Percentiles rank a stretch among this genome's conserved stretches.
phyloP scores from a whole-genome alignment of 768 basidiomycete genomes.

The Trametes villosa region DNA sequence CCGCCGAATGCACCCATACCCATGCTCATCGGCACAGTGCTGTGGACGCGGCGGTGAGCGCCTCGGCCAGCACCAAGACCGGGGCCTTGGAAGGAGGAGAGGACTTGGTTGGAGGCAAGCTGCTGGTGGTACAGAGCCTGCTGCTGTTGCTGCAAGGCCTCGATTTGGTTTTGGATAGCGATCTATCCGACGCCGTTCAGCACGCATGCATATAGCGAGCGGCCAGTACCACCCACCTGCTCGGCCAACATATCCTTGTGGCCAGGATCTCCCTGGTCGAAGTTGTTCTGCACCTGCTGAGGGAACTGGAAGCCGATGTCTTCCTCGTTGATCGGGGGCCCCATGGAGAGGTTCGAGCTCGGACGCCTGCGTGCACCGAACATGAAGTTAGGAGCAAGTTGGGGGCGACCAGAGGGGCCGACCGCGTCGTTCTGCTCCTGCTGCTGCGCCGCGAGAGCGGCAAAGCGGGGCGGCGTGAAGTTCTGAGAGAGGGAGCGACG shows the following conservation, averaged over 20 bases:
- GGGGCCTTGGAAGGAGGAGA: slow-evolving; percentile 74
- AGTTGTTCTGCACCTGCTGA: slow-evolving; percentile 52
- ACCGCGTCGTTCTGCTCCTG: slow-evolving; percentile 60
- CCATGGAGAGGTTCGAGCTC: slow-evolving; percentile 53
- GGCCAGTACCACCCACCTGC: slow-evolving; percentile 62
- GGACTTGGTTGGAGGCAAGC: slow-evolving; percentile 83
- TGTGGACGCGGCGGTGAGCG: slow-evolving; percentile 84
- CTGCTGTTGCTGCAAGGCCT: slow-evolving; percentile 88
- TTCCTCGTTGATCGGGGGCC: slow-evolving; percentile 79
- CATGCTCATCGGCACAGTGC: slow-evolving; percentile 70
- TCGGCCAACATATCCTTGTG: slow-evolving; percentile 93
- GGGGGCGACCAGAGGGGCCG: slow-evolving; percentile 81
- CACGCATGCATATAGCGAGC: neutral
- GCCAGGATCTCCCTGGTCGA: slow-evolving; percentile 34
- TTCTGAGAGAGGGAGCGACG: slow-evolving; percentile 79
- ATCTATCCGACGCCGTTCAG: slow-evolving; percentile 51
- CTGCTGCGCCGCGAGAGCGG: slow-evolving; percentile 74
- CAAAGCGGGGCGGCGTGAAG: slow-evolving; percentile 90
- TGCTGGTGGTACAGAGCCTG: slow-evolving; percentile 90
- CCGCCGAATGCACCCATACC: slow-evolving; percentile 46
- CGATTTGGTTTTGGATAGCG: slow-evolving; percentile 88
- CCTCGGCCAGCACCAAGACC: slow-evolving; percentile 68
- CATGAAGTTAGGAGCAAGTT: slow-evolving; percentile 90
- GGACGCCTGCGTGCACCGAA: slow-evolving; percentile 69
- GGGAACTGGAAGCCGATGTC: slow-evolving; percentile 85